Evolutionary conservation across 1,139 yeast species (phyloP).

Genomic region (Candida sanyaensis): DNA sequence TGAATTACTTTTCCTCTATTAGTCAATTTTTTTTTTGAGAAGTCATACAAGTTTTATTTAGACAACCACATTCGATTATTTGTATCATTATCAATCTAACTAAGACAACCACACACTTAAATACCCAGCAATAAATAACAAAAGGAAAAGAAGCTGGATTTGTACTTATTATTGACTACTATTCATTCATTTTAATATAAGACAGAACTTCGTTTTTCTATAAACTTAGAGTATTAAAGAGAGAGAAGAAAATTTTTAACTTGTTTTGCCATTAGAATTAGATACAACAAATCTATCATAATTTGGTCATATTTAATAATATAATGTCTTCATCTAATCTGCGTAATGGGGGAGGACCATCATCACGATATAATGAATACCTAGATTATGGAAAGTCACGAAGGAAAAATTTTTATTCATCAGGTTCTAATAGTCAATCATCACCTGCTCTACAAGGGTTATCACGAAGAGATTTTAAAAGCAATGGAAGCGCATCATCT

Average conservation of each 20-base stretch:
- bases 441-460: constrained; percentile 7
- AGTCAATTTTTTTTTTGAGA: background rate
- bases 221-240: no score
- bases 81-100: background rate
- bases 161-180: no score
- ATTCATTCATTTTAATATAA: background rate
- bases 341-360: constrained; percentile 3
- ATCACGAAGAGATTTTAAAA: constrained; percentile 16
- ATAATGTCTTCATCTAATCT: constrained; percentile 27
- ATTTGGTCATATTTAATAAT: background rate
- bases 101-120: background rate
- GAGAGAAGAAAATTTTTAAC: no score
- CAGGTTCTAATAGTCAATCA: constrained; percentile 11
- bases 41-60: background rate
- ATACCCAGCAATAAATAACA: background rate
- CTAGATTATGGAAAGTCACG: constrained; percentile 33
- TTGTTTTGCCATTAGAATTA: no score
- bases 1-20: background rate
- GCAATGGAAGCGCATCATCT: constrained; percentile 23
- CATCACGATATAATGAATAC: constrained; percentile 30
- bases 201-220: background rate
- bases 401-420: constrained; percentile 36
- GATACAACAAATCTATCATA: background rate
- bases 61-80: background rate
- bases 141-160: background rate